Conservation (phyloP, 768 basidiomycete species). For the Favolaschia claudopus region DNA sequence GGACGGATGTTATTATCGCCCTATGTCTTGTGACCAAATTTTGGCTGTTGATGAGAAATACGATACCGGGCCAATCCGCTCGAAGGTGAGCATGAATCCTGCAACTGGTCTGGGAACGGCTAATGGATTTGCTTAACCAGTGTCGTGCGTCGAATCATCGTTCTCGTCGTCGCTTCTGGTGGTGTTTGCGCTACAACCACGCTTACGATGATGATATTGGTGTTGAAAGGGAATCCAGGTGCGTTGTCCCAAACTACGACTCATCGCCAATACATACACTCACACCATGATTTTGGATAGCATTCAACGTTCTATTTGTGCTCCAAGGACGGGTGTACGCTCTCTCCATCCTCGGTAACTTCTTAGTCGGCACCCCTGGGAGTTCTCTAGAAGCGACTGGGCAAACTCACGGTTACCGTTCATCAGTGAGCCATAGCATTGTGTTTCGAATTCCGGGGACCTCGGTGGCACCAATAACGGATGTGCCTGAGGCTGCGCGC, state of each 20-base stretch:
- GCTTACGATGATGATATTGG: slow-evolving; percentile 2
- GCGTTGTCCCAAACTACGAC: neutral
- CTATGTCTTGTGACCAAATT: neutral
- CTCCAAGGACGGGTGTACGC: slow-evolving; percentile 15
- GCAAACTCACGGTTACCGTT: no score
- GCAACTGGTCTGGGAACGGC: neutral
- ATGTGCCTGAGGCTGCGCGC: no score
- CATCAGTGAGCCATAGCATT: no score
- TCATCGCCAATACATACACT: neutral
- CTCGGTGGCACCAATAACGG: no score
- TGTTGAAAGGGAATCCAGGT: neutral
- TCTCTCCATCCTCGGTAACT: slow-evolving; percentile 9
- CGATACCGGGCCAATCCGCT: neutral
- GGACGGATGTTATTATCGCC: slow-evolving; percentile 5
- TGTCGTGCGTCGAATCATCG: neutral
- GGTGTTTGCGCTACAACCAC: slow-evolving; percentile 1
- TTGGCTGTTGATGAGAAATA: neutral
- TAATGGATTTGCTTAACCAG: neutral
- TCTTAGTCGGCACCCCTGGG: slow-evolving; percentile 1
- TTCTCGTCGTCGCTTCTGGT: slow-evolving; percentile 9
- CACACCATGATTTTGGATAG: neutral
- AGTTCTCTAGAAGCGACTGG: no score
- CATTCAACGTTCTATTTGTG: slow-evolving; percentile 1
- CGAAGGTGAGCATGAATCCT: neutral
- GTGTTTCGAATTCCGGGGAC: no score